Base-by-base conservation (phyloP, 169 alveolate species). In the Theileria luwenshuni region DNA sequence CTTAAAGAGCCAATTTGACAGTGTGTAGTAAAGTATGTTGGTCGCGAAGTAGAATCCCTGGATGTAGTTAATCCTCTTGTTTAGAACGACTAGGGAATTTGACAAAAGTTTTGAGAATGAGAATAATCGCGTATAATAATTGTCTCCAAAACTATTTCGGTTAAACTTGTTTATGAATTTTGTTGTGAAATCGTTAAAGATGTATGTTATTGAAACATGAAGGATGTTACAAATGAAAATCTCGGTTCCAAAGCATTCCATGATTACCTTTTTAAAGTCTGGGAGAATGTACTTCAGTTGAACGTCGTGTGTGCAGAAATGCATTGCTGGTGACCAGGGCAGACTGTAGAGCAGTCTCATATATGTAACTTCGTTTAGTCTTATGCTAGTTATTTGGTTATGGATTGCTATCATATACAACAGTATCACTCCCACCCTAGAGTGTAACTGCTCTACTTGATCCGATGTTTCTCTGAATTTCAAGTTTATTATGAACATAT, bases 301-400 rank as follows among this genome's bases (percentile, higher is more conserved):
- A 1, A 62, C 69, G 42, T 79, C 87, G 7, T 13, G 45, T 19
- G 73, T 45, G 30, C 87, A 79, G 43, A 63, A 79, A 13, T 60
- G 10, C 27, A 79, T 15, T 32, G 77, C 83, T 1, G 87, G 73
- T 8, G 54, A 60, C 87, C 87, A 79, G 1, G 87, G 87, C 27
- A 79, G 49, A 27, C 77, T 28, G 76, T 70, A 75, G 33, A 79
- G 42, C 42, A 58, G 56, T 30, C 87, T 63, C 61, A 79, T 17
- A 27, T 38, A 63, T 17, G 58, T 25, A 21, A 79, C 56, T 23
- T 69, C 87, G 45, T 59, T 67, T 23, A 75, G 30, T 8, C 83
- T n/a, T 23, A 79, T 15, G 41, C 27, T 68, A 7, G 87, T 69
- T 19, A 68, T 74, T 43, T 73, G 83, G 76, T 79, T 62, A n/a